Conservation (phyloP, 1,284 basidiomycete species). For the Polyporus tsugae region DNA sequence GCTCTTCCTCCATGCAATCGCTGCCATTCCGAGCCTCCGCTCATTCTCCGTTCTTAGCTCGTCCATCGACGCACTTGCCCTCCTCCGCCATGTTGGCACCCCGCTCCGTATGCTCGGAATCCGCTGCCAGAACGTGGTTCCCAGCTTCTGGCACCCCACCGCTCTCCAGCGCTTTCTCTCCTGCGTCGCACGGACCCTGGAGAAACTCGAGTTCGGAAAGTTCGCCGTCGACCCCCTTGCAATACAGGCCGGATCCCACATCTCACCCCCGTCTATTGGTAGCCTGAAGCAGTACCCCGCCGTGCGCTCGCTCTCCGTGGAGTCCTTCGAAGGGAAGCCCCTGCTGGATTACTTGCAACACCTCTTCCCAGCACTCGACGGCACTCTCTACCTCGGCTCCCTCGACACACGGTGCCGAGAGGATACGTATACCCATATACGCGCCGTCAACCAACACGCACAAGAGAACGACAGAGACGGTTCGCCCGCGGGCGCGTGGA, state of each 20-base stretch:
- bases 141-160: background rate
- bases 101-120: background rate
- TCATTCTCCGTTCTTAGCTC: background rate
- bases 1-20: background rate
- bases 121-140: background rate
- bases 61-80: background rate
- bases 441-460: background rate
- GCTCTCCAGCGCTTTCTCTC: background rate
- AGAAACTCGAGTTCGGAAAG: background rate
- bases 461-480: background rate
- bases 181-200: background rate
- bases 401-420: background rate
- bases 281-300: background rate
- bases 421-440: background rate
- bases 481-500: background rate
- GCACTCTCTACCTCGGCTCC: background rate
- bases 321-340: background rate
- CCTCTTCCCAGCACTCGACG: background rate
- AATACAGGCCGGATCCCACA: too few species aligned
- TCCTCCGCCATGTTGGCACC: background rate
- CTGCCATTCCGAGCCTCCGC: background rate
- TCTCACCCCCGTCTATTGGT: background rate
- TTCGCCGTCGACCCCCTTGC: background rate
- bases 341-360: background rate
- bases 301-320: background rate